Base-by-base conservation (phyloP, 805 yeast genomes). In the Saccharomycopsis sp. region DNA sequence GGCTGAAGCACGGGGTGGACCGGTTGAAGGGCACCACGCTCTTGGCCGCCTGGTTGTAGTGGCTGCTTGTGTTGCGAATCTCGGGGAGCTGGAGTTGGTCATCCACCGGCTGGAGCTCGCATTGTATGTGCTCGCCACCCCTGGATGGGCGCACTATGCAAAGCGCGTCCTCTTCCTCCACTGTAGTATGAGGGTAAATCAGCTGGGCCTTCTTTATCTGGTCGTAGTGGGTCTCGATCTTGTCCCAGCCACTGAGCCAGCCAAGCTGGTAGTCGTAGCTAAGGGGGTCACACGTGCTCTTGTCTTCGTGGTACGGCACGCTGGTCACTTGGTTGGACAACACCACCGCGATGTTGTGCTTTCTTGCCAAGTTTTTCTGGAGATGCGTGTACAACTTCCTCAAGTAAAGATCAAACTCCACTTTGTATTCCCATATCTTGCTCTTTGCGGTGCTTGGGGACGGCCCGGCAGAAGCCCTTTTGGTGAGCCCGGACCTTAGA, bases 261-360 rank as follows among this genome's bases (percentile, higher is more conserved):
- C 88, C 83, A 15, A 77, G 52, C 53, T 86, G 95, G 52, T 76
- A 73, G 42, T 79, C 81, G 37, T 69, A 60, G 30, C 55, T 67
- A 49, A 49, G 53, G 7, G 30, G 39, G 16, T 30, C 33, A 12
- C 20, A 34, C 22, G 26, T 46, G 13, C 32, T 34, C 13, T 3
- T 38, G 26, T 19, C 54, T 58, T 1, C 39, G 30, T 39, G 51
- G 1, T 57, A 44, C 0, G 74, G 69, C 43, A 70, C 69, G 52
- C 81, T 89, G 30, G 87, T 71, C 1, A 87, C 85, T 57, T 88
- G 96, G 52, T 88, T 87, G 0, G 87, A 72, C 1, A 81, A 69
- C 0, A 85, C 75, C 0, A 88, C 58, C 0, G 94, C 81, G 4
- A 82, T 53, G 17, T 68, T 58, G 52, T 63, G 58, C 12, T 64